A percentile compares a stretch with the other conserved stretches of the same genome.
Conservation (phyloP, 139 green algal species). For the Coelastrella sp. region DNA sequence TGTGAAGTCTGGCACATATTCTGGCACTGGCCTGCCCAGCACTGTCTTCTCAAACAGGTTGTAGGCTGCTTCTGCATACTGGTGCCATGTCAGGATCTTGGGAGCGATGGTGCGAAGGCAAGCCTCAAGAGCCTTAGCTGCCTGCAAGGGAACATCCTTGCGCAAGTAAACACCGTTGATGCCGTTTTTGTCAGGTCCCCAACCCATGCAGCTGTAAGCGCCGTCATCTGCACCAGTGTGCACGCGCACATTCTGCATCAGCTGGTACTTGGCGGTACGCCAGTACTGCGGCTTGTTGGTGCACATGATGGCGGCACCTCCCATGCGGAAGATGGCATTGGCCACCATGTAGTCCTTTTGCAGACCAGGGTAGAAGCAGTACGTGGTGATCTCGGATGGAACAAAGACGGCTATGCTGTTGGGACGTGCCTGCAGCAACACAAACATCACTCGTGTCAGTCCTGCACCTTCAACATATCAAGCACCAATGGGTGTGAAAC, state of each 20-base stretch:
- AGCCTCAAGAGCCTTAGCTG: slow-evolving; percentile 47
- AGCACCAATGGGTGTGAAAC: no score
- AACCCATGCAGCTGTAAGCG: slow-evolving; percentile 60
- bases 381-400: slow-evolving; percentile 51
- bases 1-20: slow-evolving; percentile 54
- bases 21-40: slow-evolving; percentile 29
- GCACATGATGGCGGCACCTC: slow-evolving; percentile 63
- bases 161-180: slow-evolving; percentile 71
- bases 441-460: background rate
- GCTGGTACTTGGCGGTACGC: slow-evolving; percentile 52
- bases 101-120: slow-evolving; percentile 50
- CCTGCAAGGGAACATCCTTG: slow-evolving; percentile 60
- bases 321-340: slow-evolving; percentile 59
- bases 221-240: slow-evolving; percentile 51
- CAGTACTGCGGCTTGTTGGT: slow-evolving; percentile 56
- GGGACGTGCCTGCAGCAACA: slow-evolving; percentile 37
- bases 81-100: slow-evolving; percentile 48
- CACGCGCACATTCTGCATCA: slow-evolving; percentile 54
- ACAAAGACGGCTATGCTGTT: slow-evolving; percentile 55
- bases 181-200: slow-evolving; percentile 59
- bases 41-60: slow-evolving; percentile 50
- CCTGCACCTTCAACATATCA: no score
- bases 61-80: slow-evolving; percentile 47
- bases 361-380: slow-evolving; percentile 55
- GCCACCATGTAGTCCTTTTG: slow-evolving; percentile 51